A percentile compares a stretch with the other conserved stretches of the same genome.
phyloP scores from a whole-genome alignment of 306 rosid species.

The Potentilla sterilis region DNA sequence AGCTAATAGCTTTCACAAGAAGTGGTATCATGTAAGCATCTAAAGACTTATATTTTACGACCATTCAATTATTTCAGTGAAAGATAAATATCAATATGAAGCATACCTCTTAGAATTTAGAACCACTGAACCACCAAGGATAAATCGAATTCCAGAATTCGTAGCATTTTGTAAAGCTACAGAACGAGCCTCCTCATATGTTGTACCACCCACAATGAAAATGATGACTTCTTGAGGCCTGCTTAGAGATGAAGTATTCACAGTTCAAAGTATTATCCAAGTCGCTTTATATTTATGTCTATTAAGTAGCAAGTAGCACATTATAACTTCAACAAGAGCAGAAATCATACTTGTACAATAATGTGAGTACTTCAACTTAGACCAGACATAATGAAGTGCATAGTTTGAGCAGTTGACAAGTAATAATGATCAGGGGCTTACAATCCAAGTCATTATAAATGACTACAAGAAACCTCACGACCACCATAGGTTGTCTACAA shows the following conservation, averaged over 20 bases:
- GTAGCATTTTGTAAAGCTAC: constrained; percentile 79
- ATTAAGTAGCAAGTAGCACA: background rate
- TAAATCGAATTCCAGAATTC: constrained; percentile 76
- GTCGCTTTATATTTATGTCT: background rate
- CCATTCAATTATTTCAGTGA: constrained; percentile 15
- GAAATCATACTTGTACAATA: background rate
- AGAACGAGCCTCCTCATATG: constrained; percentile 85
- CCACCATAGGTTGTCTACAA: background rate
- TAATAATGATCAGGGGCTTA: background rate
- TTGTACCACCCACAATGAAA: constrained; percentile 93
- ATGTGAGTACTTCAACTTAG: background rate
- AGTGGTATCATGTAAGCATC: background rate
- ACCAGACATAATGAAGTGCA: background rate
- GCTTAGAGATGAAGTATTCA: constrained; percentile 30
- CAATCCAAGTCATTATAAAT: background rate
- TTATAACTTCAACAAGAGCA: constrained; percentile 11
- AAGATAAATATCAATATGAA: constrained; percentile 9
- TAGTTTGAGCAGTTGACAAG: background rate
- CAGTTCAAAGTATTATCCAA: constrained; percentile 26
- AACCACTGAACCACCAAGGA: constrained; percentile 87
- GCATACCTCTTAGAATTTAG: constrained; percentile 86
- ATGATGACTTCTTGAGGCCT: constrained; percentile 93
- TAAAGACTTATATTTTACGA: constrained; percentile 10
- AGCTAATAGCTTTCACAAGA: background rate
- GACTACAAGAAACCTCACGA: background rate